A percentile compares a stretch with the other conserved stretches of the same genome.
These are phyloP conservation scores for Xylaria longipes DNA, from an alignment of 495 filamentous ascomycete species.

Conservation along the genomic window DNA sequence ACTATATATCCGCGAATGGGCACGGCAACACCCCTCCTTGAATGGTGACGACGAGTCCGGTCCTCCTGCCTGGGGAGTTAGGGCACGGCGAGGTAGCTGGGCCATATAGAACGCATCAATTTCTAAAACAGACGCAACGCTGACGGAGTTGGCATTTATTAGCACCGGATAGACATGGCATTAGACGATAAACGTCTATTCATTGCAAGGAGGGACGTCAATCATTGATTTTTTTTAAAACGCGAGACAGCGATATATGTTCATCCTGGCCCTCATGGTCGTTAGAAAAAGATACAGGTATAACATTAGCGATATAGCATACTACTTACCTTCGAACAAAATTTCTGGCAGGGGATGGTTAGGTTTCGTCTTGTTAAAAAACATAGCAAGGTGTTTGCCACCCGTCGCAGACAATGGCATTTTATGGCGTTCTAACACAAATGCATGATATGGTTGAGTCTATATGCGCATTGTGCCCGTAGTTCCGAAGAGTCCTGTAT, in stretches of 20 bases:
- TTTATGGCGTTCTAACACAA: not conserved
- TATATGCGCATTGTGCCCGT: not conserved
- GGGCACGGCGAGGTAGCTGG: constrained; percentile 82
- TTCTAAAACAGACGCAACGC: constrained; percentile 15
- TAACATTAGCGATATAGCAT: constrained; percentile 22
- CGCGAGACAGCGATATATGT: not conserved
- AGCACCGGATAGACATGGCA: constrained; percentile 12
- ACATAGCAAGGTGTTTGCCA: not conserved
- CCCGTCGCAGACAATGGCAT: not conserved
- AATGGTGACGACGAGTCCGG: constrained; percentile 55
- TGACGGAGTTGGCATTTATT: not conserved
- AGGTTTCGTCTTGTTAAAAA: not conserved
- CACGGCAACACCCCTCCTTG: constrained; percentile 73
- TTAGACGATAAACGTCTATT: constrained; percentile 3
- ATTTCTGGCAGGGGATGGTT: not conserved
- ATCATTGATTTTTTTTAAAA: not conserved
- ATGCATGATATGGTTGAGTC: constrained; percentile 1
- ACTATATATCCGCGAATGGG: constrained; percentile 85
- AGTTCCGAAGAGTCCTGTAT: constrained; percentile 3
- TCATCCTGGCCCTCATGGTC: not conserved
- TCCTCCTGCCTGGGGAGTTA: constrained; percentile 71
- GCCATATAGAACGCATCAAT: constrained; percentile 58
- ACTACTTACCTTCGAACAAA: not conserved
- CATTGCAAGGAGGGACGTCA: not conserved
- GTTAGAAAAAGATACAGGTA: not conserved